Base-by-base conservation (phyloP, 2,329 filamentous ascomycete genomes). In the Pseudopyrenochaeta lycopersici region DNA sequence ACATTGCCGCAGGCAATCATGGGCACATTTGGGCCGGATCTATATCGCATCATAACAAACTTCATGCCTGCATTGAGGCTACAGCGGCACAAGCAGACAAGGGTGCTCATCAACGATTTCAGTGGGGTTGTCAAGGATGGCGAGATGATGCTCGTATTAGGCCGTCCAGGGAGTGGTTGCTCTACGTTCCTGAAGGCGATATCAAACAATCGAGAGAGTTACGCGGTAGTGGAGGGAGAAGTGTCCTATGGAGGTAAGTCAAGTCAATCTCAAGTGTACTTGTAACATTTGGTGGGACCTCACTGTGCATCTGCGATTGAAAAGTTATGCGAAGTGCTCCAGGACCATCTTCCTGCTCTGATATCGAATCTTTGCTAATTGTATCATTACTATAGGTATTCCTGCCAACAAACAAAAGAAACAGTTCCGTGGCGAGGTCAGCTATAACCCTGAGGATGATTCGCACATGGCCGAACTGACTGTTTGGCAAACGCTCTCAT, bases 21-120 rank as follows among this genome's bases (percentile, higher is more conserved):
- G 4, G 90, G 90, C 18, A 92, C 90, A 0, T 94, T 95, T 70
- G 91, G 91, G 0, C 90, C 90, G 0, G 91, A 94, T 72, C 77
- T 94, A 1, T 94, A 91, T 71, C 82, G 80, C 18, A 76, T 91
- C 6, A 63, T 92, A 12, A 80, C 78, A 29, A 68, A 78, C 6
- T 86, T 84, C 51, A 66, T 86, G 20, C 85, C 85, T 0, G 76
- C 77, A 17, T 75, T 86, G 14, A 78, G 74, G 33, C 73, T 84
- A 41, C 78, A 79, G 6, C 78, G 78, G 41, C 76, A 79, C 17
- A 80, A 80, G 4, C 79, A 82, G 27, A 81, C 81, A 14, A 77
- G 84, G 31, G 80, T 81, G 23, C 70, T 91, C 18, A 84, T 91
- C 52, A 80, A 88, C 62, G 86, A 88, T 59, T 91, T 90, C 69